Evolutionary conservation across 345 rosid genomes (phyloP).

Genomic region (Hevea brasiliensis): DNA sequence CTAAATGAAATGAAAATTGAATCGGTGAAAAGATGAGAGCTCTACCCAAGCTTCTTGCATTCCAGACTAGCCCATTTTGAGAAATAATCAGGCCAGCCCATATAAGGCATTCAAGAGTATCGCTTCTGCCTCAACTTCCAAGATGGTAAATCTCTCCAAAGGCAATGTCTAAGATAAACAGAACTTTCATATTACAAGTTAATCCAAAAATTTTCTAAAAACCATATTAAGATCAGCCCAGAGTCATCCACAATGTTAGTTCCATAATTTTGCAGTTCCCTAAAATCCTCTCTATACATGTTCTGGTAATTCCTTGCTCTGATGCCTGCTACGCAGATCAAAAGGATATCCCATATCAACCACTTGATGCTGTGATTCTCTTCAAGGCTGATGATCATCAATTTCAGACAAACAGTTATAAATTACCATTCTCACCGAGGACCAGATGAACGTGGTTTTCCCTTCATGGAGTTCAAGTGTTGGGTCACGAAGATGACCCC

Average conservation of each 20-base stretch:
- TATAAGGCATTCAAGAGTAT: neutral
- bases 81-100: neutral
- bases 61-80: no score
- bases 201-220: conserved; percentile 1
- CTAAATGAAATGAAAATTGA: no score
- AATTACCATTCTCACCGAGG: conserved; percentile 25
- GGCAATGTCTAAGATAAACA: neutral
- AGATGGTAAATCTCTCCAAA: neutral
- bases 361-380: conserved; percentile 3
- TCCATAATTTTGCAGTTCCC: neutral
- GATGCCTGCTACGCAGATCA: neutral
- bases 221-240: neutral
- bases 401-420: neutral
- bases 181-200: neutral
- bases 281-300: neutral
- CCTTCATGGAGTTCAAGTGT: conserved; percentile 75
- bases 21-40: no score
- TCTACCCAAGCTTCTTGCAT: no score
- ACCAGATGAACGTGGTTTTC: conserved; percentile 73
- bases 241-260: neutral
- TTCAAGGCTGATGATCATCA: neutral
- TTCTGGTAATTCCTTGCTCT: neutral
- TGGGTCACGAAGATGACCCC: conserved; percentile 86
- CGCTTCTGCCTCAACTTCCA: neutral
- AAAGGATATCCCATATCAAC: conserved; percentile 2